phyloP scores from a whole-genome alignment of 2,329 filamentous ascomycete genomes.

The Trichoderma oligosporum region DNA sequence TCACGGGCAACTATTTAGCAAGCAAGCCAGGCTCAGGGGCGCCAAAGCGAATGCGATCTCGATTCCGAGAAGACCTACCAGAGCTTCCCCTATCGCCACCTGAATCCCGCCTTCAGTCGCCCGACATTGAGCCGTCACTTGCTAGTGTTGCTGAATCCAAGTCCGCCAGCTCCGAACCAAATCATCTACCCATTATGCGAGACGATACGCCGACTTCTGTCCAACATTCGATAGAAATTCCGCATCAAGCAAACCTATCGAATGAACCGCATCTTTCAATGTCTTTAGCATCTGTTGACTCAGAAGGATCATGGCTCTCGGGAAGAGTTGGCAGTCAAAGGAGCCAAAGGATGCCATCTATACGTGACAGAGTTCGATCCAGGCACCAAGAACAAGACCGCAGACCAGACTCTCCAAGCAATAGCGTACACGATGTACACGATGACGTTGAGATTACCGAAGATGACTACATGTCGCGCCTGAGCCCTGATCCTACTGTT shows the following conservation, averaged over 20 bases:
- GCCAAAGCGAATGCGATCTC: slow-evolving; percentile 79
- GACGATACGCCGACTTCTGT: slow-evolving; percentile 47
- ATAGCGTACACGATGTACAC: slow-evolving; percentile 58
- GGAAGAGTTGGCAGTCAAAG: slow-evolving; percentile 59
- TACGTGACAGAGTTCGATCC: slow-evolving; percentile 40
- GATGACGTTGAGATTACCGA: slow-evolving; percentile 62
- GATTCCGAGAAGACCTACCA: slow-evolving; percentile 87
- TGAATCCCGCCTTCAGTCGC: slow-evolving; percentile 75
- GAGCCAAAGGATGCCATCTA: slow-evolving; percentile 45
- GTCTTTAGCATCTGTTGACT: slow-evolving; percentile 90
- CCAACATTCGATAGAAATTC: slow-evolving; percentile 37
- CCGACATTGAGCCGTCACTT: slow-evolving; percentile 55
- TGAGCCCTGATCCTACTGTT: slow-evolving; percentile 31
- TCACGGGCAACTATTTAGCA: slow-evolving; percentile 28
- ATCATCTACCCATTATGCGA: slow-evolving; percentile 30
- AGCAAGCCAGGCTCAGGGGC: slow-evolving; percentile 41
- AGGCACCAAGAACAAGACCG: slow-evolving; percentile 30
- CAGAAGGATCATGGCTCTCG: slow-evolving; percentile 92
- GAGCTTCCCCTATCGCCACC: slow-evolving; percentile 84
- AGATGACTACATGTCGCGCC: slow-evolving; percentile 68
- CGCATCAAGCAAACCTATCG: slow-evolving; percentile 34
- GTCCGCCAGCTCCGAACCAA: slow-evolving; percentile 26
- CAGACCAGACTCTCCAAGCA: slow-evolving; percentile 41
- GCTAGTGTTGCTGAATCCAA: slow-evolving; percentile 31
- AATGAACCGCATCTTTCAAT: slow-evolving; percentile 68